Conservation (phyloP, 164 flowering plant genomes). For the Aristolochia contorta region DNA sequence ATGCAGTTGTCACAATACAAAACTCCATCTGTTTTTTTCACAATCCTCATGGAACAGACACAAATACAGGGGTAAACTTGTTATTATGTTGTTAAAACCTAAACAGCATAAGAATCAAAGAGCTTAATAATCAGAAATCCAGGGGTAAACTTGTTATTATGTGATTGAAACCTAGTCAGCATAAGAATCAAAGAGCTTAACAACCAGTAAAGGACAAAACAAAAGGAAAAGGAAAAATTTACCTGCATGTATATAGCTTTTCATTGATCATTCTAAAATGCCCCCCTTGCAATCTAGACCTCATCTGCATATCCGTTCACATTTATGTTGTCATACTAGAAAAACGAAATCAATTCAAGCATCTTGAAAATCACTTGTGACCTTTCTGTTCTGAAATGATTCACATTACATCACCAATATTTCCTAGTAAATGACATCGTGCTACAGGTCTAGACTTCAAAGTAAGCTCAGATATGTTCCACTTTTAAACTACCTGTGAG, state of each 20-base stretch:
- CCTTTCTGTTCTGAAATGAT: not conserved
- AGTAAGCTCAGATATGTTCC: not conserved
- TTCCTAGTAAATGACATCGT: not conserved
- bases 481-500: too few relatives aligned
- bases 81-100: too few relatives aligned
- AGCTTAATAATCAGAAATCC: not conserved
- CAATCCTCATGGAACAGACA: too few relatives aligned
- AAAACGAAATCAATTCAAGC: not conserved
- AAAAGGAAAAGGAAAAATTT: not conserved
- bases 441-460: not conserved
- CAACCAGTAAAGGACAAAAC: not conserved
- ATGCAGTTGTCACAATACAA: too few relatives aligned
- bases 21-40: too few relatives aligned
- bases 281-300: slow-evolving; percentile 71
- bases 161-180: too few relatives aligned
- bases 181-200: not conserved
- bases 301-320: slow-evolving; percentile 40
- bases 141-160: too few relatives aligned
- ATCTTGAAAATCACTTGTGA: not conserved
- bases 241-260: slow-evolving; percentile 96
- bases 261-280: slow-evolving; percentile 94
- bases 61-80: too few relatives aligned
- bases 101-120: too few relatives aligned
- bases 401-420: not conserved
- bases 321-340: not conserved